Base-by-base conservation (phyloP, 371 early-diverging fungal genomes). In the Rhizopus sp. region DNA sequence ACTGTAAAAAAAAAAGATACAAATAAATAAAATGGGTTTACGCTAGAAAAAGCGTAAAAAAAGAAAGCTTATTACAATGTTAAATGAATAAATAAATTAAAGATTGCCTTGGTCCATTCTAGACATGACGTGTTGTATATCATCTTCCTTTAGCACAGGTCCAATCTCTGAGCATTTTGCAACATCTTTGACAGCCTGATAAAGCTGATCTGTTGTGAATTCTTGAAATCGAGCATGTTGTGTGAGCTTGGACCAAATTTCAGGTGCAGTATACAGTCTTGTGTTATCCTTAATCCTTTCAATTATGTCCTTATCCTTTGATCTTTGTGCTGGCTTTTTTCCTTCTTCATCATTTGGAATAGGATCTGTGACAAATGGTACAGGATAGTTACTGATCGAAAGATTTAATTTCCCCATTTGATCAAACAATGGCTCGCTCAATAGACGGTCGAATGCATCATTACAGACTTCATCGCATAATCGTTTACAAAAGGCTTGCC, bases 161-260 rank as follows among this genome's bases (percentile, higher is more conserved):
- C 85, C 85, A 60, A 70, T 66, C 16, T 78, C 80, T 31, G 83
- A 71, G 41, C 78, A 81, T 54, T 77, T 78, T 1, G 82, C 79
- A 37, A 73, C 68, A n/a, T 72, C 39, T 50, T 81, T 80, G 40
- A 85, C 69, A 31, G 72, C 71, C 29, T 63, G 53, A 38, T 78
- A 82, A 12, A 85, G 62, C 37, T 77, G 65, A 38, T 70, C 64
- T 34, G 57, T 58, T 4, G 63, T 57, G 8, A 70, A 77, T 30
- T 78, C 66, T 41, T 72, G 67, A 52, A 83, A 80, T 12, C 75
- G 73, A 29, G 72, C 71, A 46, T 83, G 83, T 56, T 77, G 69
- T 44, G 66, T 66, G 33, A 85, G 68, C 1, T 72, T 64, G 49
- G 74, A 73, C 83, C 82, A 85, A 15, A 75, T 81, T 53, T 81